Conservation (phyloP, 441 rosid species). For the Gossypium trilobum region DNA sequence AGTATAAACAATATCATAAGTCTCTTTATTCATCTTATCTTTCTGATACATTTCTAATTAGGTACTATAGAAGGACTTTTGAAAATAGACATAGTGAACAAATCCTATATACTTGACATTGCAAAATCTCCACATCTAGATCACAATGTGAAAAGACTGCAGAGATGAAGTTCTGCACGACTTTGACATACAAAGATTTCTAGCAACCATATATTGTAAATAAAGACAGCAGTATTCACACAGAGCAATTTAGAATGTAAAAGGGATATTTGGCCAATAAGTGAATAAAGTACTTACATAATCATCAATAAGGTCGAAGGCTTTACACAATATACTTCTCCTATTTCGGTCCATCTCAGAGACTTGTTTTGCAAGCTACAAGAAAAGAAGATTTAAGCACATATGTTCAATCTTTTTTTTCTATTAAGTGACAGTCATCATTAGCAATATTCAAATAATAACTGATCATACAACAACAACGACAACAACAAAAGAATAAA, state of each 20-base stretch:
- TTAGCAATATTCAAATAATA: constrained; percentile 3
- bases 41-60: not conserved
- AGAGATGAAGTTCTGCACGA: constrained; percentile 8
- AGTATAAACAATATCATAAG: not conserved
- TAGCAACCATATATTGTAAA: constrained; percentile 6
- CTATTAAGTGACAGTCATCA: not conserved
- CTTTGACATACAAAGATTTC: constrained; percentile 11
- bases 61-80: not conserved
- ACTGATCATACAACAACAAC: not conserved
- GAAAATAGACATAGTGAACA: not conserved
- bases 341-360: constrained; percentile 64
- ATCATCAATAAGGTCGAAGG: constrained; percentile 70
- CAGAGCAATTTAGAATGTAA: constrained; percentile 2
- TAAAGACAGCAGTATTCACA: not conserved
- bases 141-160: constrained; percentile 1
- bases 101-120: not conserved
- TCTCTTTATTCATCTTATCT: constrained; percentile 1
- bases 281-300: constrained; percentile 41
- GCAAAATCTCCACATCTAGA: constrained; percentile 1
- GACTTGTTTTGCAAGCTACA: constrained; percentile 84
- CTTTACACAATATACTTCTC: constrained; percentile 55
- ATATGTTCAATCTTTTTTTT: not conserved
- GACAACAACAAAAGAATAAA: not conserved
- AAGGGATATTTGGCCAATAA: constrained; percentile 10
- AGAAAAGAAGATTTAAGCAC: constrained; percentile 20